A percentile compares a stretch with the other conserved stretches of the same genome.
These are phyloP conservation scores for Xylariaceae sp. DNA, from an alignment of 2,329 filamentous ascomycete genomes.

Conservation along the genomic window DNA sequence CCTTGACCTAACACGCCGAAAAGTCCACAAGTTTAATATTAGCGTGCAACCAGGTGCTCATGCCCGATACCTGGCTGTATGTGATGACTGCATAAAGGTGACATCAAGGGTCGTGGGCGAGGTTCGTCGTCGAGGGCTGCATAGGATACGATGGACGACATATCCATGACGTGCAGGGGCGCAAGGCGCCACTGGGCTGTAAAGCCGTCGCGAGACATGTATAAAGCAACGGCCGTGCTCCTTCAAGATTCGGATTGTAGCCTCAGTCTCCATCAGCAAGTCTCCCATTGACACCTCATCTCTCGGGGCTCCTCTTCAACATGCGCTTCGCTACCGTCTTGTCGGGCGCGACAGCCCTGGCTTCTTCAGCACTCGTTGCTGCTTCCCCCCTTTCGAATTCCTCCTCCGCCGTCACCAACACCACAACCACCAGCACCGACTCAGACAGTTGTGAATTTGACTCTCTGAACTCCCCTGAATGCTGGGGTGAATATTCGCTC, in stretches of 20 bases:
- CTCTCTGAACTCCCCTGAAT: slow-evolving; percentile 29
- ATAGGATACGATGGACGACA: background rate
- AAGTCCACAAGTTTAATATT: slow-evolving; percentile 5
- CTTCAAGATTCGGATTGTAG: slow-evolving; percentile 8
- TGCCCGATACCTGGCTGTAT: background rate
- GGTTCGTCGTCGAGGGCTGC: slow-evolving; percentile 4
- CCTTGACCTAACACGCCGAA: slow-evolving; percentile 18
- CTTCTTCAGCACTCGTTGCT: slow-evolving; percentile 19
- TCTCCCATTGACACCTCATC: slow-evolving; percentile 4
- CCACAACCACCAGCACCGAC: slow-evolving; percentile 4
- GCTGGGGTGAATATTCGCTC: slow-evolving; percentile 47
- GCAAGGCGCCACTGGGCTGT: background rate
- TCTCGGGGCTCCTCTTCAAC: slow-evolving; percentile 16
- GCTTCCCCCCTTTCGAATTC: slow-evolving; percentile 16
- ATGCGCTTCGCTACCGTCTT: slow-evolving; percentile 17
- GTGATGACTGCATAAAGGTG: slow-evolving; percentile 4
- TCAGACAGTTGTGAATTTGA: slow-evolving; percentile 23
- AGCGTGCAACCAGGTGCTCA: background rate
- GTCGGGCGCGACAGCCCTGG: slow-evolving; percentile 21
- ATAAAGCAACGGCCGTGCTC: slow-evolving; percentile 14
- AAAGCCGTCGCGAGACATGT: background rate
- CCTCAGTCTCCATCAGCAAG: slow-evolving; percentile 5
- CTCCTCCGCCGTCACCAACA: background rate
- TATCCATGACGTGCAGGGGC: background rate
- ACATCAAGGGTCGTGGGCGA: background rate